Evolutionary conservation across 805 yeast species (phyloP), one percentile per base, ranked within the genome.

Genomic region (Wickerhamiella parazyma): DNA sequence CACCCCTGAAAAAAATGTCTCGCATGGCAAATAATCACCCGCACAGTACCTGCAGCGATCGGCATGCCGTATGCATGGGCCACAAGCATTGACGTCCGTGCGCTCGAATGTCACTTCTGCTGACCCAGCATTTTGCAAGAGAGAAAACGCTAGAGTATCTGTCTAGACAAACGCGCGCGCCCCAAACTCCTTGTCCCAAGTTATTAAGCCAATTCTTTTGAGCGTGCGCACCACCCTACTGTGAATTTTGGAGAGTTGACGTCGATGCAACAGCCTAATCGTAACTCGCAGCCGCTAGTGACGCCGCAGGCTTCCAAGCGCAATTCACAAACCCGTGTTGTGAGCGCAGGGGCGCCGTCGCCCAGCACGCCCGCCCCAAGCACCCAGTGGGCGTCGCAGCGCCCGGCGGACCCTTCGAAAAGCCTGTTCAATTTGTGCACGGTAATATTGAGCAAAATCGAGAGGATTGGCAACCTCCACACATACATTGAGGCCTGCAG

Each of bases 361-460:
- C 46, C 46, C 9, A 46, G 49, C 25, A 48, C 51, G 29, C 55
- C 56, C 18, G 51, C 47, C 24, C 48, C 51, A 24, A 35, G 52
- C 18, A 47, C 45, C 17, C 47, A 31, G 22, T 49, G 54, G 51
- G 50, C 48, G 26, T 46, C 51, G 28, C 55, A 36, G 37, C 51
- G 47, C 29, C 56, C 56, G 9, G 52, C 54, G 6, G 53, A 46
- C 33, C 74, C 76, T 17, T 64, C 69, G 41, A 87, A 79, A 47
- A 84, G 87, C 26, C 62, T 84, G 20, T 82, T 74, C 57, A 77
- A 78, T 58, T 71, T 81, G 31, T 76, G 91, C 57, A 59, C 69
- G 19, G 66, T 65, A 22, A 65, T 83, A 44, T 70, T 75, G 54
- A 67, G 63, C 45, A 62, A 79, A 47, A 60, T 85, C 28, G 73